Evolutionary conservation across 768 basidiomycete genomes (phyloP), one percentile per base, ranked within the genome.

Genomic region (Lactarius psammicola): DNA sequence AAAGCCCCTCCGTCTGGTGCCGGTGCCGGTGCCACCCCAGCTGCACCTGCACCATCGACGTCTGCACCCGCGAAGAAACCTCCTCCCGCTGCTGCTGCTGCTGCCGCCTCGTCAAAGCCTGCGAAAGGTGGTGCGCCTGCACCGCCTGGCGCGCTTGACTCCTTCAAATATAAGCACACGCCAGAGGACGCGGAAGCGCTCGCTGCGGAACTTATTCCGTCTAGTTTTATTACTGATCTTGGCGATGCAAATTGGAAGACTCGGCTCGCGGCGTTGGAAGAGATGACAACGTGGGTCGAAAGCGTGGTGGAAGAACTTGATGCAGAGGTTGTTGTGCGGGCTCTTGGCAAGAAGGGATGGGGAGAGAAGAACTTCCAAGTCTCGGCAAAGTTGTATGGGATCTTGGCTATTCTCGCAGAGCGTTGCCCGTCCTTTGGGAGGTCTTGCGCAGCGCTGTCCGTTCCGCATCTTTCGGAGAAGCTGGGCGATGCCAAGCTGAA

Each of bases 341-440:
- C 90, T 69, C 77, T 98, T 65, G 88, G 85, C 4, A 98, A 96
- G 81, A 94, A 92, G 69, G 94, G 95, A 2, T 98, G 94, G 95
- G 84, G 82, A n/a, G 97, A 99, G 79, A 98, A 97, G 81, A 99
- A 98, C 72, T 99, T 99, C 70, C 96, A 99, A 80, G 95, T 99
- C 55, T 95, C 92, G 7, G 81, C 88, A 18, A 98, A 95, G 76
- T 75, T 98, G 58, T 98, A 95, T 75, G 87, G 83, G 30, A 85
- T 94, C 61, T 81, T 98, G 70, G 77, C 72, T 44, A 72, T 85
- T 10, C 83, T 98, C 46, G 90, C 95, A 2, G 86, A 92, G 69
- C 79, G 81, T 40, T 93, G 88, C 71, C 87, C 94, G 1, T 85
- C 87, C 1, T 98, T 98, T 75, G 88, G 92, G 33, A 84, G 88